Conservation (phyloP, 176 grass and related monocot species). For the Triticum timopheevii region DNA sequence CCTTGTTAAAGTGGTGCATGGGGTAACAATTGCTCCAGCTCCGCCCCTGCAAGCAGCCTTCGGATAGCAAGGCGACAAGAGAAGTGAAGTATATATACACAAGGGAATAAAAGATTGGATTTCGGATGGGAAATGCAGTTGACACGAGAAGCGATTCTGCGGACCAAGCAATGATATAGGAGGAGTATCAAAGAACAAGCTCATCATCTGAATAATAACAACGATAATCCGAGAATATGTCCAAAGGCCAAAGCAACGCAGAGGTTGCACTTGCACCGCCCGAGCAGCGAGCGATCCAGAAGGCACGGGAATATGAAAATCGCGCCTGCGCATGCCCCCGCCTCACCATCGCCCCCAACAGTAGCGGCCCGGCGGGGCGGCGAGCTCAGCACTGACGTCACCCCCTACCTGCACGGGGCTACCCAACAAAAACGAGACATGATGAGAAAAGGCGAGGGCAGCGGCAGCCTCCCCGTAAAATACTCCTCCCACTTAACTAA, state of each 20-base stretch:
- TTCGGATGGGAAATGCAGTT: neutral
- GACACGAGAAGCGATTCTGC: neutral
- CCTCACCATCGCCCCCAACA: neutral
- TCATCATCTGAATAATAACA: neutral
- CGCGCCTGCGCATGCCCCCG: neutral
- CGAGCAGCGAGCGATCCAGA: neutral
- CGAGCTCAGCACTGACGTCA: constrained; percentile 48
- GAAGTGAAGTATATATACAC: no score
- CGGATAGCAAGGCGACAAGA: no score
- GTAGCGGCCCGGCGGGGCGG: neutral
- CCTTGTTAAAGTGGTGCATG: no score
- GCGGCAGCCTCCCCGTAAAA: neutral
- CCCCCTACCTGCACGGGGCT: neutral
- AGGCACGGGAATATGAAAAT: no score
- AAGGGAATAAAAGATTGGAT: no score
- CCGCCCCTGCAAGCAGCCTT: no score
- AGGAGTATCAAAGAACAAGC: neutral
- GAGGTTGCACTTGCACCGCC: neutral
- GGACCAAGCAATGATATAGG: neutral
- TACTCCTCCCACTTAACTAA: neutral
- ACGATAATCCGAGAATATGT: neutral
- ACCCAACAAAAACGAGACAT: neutral
- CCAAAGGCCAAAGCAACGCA: neutral
- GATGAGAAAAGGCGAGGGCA: neutral
- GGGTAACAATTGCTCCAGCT: no score